Base-by-base conservation (phyloP, 2,329 filamentous ascomycete genomes). In the Macrophomina tecta region DNA sequence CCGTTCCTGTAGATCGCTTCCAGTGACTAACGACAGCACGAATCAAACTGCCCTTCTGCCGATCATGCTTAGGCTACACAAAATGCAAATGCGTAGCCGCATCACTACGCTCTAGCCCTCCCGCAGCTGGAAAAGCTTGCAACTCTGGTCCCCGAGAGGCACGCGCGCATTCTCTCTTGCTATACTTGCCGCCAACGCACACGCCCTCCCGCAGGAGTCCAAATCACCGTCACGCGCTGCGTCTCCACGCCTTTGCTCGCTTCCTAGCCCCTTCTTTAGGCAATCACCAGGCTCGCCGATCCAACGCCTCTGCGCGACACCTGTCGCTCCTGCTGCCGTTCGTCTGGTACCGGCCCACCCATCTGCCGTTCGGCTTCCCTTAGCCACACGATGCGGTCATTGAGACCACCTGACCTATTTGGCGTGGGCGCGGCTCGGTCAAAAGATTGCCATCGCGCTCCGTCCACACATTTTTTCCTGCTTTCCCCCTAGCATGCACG, bases 141-240 rank as follows among this genome's bases (percentile, higher is more conserved):
- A 45, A 45, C 42, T 14, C 42, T 45, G 42, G 16, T 16, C 42
- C 42, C 1, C 16, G 42, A n/a, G 5, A n/a, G 12, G 42, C 42
- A 45, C 42, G 42, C 42, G 42, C 42, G 16, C 42, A 1, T 51
- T 18, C 48, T 14, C 18, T 30, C 42, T 9, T 8, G 14, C 7
- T 40, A 45, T 5, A 45, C 12, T 14, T 23, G 18, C 48, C 2
- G 23, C 28, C 49, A 4, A 18, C 49, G 30, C 49, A 36, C 49
- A 7, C 0, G 36, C 49, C 8, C 49, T 30, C 14, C 14, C 23
- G 18, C 49, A 53, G 49, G 49, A 53, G 49, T 53, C 49, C 49
- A 53, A 53, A 36, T 53, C 49, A 53, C 5, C 49, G 30, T 36
- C 49, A 53, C 49, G 49, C 49, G 49, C 49, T 49, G 46, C n/a